Evolutionary conservation across 108 stramenopile genomes (phyloP), one percentile per base, ranked within the genome.

Genomic region (Aurantiochytrium sp.): DNA sequence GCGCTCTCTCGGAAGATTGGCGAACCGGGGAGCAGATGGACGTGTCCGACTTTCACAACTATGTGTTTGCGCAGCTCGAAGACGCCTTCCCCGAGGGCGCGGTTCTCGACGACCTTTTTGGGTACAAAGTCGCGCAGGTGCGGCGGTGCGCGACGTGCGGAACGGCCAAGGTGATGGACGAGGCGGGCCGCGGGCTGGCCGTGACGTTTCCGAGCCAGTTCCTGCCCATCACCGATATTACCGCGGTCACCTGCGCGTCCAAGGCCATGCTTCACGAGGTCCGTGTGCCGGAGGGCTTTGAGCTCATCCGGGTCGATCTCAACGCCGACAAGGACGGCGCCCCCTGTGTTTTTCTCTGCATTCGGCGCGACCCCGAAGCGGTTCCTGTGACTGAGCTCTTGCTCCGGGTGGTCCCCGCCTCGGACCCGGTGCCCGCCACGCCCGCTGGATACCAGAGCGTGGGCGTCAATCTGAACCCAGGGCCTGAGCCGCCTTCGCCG

Each of bases 1-100:
- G 2, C 12, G 73, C 73, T 6, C 73, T 81, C 30, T 41, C 39
- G 50, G 10, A 48, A 12, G 42, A 48, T 24, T 81, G 73, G 73
- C 39, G 45, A 17, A 81, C 73, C 10, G 73, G 73, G 10, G 73
- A 81, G 45, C 73, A 81, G 39, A 81, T 81, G 73, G 73, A 81
- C 24, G 73, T 81, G 17, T 41, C 73, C 1, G 73, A 81, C 45
- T 81, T 81, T 81, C 73, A 81, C 24, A 48, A 81, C 2, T 81
- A 81, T 3, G 42, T 81, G 21, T 48, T 81, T 41, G 39, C 73
- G 6, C 2, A 41, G n/a, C 73, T 81, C 4, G 45, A 81, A 41
- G 73, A 81, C 39, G 45, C 73, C 32, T 48, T 81, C 3, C 73
- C 73, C 27, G 10, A 34, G 10, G 45, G 45, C 19, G 27, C 59